Percentiles rank a stretch among this genome's conserved stretches.
Conservation (phyloP, 2,329 filamentous ascomycete species). For the Hypoxylon rubiginosum region DNA sequence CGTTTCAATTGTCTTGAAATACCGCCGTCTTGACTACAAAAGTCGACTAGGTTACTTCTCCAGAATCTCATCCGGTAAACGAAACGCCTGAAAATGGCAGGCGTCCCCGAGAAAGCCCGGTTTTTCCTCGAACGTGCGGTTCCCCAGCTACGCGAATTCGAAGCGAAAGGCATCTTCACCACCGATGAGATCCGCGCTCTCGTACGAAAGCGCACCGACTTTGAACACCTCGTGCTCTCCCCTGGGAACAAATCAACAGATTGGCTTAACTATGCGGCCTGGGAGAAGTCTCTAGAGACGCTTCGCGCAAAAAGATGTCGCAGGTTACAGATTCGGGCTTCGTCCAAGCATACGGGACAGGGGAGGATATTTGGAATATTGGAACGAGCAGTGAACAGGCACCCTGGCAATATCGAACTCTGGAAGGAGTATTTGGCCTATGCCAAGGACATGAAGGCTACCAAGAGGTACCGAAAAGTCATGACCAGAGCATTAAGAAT, state of each 20-base stretch:
- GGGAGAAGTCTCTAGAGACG: constrained; percentile 77
- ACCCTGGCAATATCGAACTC: constrained; percentile 82
- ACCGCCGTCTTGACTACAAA: not conserved
- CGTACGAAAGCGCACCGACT: constrained; percentile 89
- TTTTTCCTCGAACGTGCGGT: constrained; percentile 95
- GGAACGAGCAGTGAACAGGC: constrained; percentile 86
- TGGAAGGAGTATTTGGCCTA: constrained; percentile 95
- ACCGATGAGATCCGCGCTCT: constrained; percentile 92
- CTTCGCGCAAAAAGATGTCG: constrained; percentile 86
- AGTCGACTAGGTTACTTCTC: not conserved
- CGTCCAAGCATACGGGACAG: constrained; percentile 78
- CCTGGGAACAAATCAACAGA: constrained; percentile 82
- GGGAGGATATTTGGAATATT: constrained; percentile 90
- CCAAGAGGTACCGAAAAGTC: constrained; percentile 74
- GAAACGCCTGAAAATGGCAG: constrained; percentile 71
- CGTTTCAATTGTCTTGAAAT: not conserved
- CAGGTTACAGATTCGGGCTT: constrained; percentile 80
- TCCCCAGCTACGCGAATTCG: constrained; percentile 91
- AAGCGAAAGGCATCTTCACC: constrained; percentile 90
- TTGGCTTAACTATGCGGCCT: constrained; percentile 85
- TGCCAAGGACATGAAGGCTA: constrained; percentile 75
- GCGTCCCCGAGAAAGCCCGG: constrained; percentile 91
- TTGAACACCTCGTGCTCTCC: constrained; percentile 90
- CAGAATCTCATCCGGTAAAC: not conserved
- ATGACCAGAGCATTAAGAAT: constrained; percentile 81